Percentiles rank a stretch among this genome's conserved stretches.
These are phyloP conservation scores for Phytophthora syringae DNA, from an alignment of 352 stramenopile species.

Conservation along the genomic window DNA sequence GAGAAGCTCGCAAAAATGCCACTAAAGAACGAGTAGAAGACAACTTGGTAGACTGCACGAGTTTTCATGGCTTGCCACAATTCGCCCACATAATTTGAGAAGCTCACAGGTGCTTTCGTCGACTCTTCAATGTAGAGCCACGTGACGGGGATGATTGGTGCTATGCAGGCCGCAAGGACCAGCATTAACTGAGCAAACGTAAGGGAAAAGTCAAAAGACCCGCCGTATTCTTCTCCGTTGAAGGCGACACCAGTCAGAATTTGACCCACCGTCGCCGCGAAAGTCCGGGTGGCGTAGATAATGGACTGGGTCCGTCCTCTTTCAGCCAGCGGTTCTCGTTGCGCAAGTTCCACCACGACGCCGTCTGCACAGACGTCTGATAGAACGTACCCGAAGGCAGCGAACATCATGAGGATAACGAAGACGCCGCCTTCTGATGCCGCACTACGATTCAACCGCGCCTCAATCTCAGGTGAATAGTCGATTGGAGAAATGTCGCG, in stretches of 20 bases:
- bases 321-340: background rate
- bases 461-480: conserved; percentile 4
- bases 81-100: conserved; percentile 1
- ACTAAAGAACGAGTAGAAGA: conserved; percentile 28
- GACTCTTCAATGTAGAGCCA: conserved; percentile 38
- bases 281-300: conserved; percentile 6
- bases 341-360: conserved; percentile 2
- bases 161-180: conserved; percentile 4
- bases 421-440: conserved; percentile 7
- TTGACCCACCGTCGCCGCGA: conserved; percentile 1
- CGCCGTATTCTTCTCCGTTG: conserved; percentile 10
- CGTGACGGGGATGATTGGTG: conserved; percentile 23
- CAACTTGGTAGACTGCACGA: conserved; percentile 38
- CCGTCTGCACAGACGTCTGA: conserved; percentile 7
- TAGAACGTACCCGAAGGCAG: conserved; percentile 1
- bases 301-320: conserved; percentile 4
- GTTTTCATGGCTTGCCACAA: conserved; percentile 19
- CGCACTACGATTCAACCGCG: conserved; percentile 27
- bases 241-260: conserved; percentile 1
- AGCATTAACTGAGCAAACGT: conserved; percentile 26
- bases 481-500: background rate
- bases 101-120: conserved; percentile 8
- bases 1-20: conserved; percentile 29
- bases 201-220: conserved; percentile 47
- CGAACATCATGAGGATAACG: conserved; percentile 9